A percentile compares a stretch with the other conserved stretches of the same genome.
phyloP scores from a whole-genome alignment of 257 asterid genomes.

The Paraleonurus japonicus region DNA sequence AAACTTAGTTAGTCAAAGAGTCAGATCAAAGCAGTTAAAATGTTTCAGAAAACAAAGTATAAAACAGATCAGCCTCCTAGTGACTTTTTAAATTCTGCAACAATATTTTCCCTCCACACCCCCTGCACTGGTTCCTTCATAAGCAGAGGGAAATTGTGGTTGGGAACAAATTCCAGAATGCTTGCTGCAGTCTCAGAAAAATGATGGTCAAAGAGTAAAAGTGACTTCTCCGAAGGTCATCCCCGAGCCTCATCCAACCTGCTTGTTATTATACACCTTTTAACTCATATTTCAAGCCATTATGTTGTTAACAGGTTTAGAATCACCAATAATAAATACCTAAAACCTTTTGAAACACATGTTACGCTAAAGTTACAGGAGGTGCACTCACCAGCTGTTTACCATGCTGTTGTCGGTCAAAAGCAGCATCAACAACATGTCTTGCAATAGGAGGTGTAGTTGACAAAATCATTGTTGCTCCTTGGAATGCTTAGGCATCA shows the following conservation, averaged over 20 bases:
- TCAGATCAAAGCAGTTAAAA: slow-evolving; percentile 16
- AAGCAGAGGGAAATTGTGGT: background rate
- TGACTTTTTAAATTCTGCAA: slow-evolving; percentile 4
- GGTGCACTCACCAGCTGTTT: slow-evolving; percentile 72
- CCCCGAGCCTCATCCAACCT: no score
- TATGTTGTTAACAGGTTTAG: no score
- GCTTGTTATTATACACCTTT: no score
- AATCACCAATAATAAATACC: no score
- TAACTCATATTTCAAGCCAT: no score
- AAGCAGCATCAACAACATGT: slow-evolving; percentile 79
- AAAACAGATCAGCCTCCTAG: slow-evolving; percentile 4
- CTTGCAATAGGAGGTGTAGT: slow-evolving; percentile 65
- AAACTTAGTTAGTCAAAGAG: slow-evolving; percentile 13
- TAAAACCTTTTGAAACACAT: background rate
- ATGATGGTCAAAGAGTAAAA: background rate
- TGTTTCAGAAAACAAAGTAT: slow-evolving; percentile 1
- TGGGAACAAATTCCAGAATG: slow-evolving; percentile 10
- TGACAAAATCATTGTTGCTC: slow-evolving; percentile 66
- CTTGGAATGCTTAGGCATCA: slow-evolving; percentile 65
- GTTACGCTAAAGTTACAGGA: slow-evolving; percentile 7
- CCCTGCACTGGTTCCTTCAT: no score
- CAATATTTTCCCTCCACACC: background rate
- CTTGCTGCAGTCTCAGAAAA: background rate
- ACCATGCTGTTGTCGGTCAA: slow-evolving; percentile 77
- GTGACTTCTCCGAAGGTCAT: no score